A percentile compares a stretch with the other conserved stretches of the same genome.
Evolutionary conservation across 2,329 filamentous ascomycete species (phyloP).

Genomic region (Lasiodiplodia gonubiensis): DNA sequence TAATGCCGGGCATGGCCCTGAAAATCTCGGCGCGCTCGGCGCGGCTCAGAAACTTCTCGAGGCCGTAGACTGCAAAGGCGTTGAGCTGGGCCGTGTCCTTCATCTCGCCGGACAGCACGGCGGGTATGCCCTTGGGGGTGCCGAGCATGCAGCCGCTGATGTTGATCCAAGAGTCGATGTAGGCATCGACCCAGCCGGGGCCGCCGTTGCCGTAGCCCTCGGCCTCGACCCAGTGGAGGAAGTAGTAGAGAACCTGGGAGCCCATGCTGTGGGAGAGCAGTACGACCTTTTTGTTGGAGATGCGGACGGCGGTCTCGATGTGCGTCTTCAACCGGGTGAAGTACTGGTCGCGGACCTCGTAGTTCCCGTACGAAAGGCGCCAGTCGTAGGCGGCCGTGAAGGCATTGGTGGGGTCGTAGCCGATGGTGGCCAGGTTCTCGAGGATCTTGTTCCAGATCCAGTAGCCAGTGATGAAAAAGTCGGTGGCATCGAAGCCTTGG

Average conservation of each 20-base stretch:
- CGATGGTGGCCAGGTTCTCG: constrained; percentile 93
- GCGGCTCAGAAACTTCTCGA: constrained; percentile 92
- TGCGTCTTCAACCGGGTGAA: constrained; percentile 89
- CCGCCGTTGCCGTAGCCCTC: constrained; percentile 80
- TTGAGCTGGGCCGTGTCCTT: constrained; percentile 97
- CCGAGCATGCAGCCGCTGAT: constrained; percentile 98
- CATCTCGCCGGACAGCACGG: constrained; percentile 95
- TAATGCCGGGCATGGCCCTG: constrained; percentile 94
- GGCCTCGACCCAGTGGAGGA: constrained; percentile 81
- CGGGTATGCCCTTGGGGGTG: constrained; percentile 86
- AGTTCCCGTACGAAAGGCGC: constrained; percentile 87
- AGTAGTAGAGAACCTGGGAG: constrained; percentile 88
- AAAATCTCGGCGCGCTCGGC: constrained; percentile 93
- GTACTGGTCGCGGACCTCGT: constrained; percentile 90
- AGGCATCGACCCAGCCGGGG: constrained; percentile 83
- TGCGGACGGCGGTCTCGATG: constrained; percentile 81
- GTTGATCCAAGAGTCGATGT: constrained; percentile 97
- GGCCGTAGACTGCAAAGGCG: constrained; percentile 91
- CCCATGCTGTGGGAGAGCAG: constrained; percentile 97
- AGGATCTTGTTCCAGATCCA: constrained; percentile 99
- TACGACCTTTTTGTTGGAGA: constrained; percentile 78
- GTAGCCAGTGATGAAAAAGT: constrained; percentile 89
- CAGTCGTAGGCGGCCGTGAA: constrained; percentile 82
- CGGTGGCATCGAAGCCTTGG: constrained; percentile 95
- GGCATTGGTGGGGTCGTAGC: constrained; percentile 85